Percentiles rank a stretch among this genome's conserved stretches.
Conservation (phyloP, 768 basidiomycete species). For the Peribolospora baueri region DNA sequence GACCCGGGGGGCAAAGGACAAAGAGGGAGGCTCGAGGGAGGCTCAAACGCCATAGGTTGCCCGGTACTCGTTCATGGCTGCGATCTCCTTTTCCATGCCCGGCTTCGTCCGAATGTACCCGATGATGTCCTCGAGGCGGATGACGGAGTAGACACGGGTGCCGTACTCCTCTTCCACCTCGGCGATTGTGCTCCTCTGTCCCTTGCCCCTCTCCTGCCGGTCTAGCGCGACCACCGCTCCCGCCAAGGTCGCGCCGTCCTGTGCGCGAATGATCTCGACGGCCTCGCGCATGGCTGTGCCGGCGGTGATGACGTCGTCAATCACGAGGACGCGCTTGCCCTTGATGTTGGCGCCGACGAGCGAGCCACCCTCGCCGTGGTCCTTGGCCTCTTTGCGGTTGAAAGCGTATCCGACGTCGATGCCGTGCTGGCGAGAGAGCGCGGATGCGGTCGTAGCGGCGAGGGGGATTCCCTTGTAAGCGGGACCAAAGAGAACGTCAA, state of each 20-base stretch:
- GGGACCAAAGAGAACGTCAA: constrained; percentile 74
- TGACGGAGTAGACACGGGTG: constrained; percentile 50
- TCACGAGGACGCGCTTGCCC: constrained; percentile 57
- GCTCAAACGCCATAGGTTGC: constrained; percentile 33
- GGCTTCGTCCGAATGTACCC: constrained; percentile 51
- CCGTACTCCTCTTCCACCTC: constrained; percentile 52
- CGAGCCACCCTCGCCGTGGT: constrained; percentile 82
- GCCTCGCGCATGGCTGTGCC: constrained; percentile 70
- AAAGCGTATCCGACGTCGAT: constrained; percentile 60
- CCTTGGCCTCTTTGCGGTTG: constrained; percentile 85
- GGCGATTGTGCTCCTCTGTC: constrained; percentile 46
- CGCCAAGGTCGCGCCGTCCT: constrained; percentile 46
- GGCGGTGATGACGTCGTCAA: constrained; percentile 89
- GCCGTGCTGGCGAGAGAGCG: constrained; percentile 40
- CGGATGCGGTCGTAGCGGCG: constrained; percentile 56
- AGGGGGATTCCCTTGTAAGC: constrained; percentile 95
- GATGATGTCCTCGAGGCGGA: constrained; percentile 68
- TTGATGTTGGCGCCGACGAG: constrained; percentile 67
- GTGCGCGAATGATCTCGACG: constrained; percentile 40
- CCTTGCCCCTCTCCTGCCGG: constrained; percentile 57
- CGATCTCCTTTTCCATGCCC: constrained; percentile 33
- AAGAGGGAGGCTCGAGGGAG: too few species aligned
- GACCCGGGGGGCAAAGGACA: too few species aligned
- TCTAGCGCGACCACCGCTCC: constrained; percentile 74
- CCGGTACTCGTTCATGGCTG: constrained; percentile 52